These are phyloP conservation scores for Dictyostelium citrinum DNA, from an alignment of 78 protist species.

Conservation along the genomic window DNA sequence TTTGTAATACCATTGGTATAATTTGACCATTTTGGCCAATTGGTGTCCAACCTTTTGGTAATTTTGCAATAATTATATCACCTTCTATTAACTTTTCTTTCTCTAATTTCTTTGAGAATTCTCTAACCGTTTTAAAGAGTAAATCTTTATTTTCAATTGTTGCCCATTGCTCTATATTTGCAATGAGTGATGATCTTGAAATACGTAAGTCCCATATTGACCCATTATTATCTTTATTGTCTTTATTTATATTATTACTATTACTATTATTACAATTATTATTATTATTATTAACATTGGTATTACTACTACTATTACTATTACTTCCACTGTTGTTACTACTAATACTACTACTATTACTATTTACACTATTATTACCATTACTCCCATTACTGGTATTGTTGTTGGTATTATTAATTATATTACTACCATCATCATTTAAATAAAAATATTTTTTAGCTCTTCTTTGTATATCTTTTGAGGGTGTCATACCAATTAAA, in stretches of 20 bases:
- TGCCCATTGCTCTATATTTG: constrained; percentile 16
- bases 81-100: constrained; percentile 9
- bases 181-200: constrained; percentile 28
- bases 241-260: background rate
- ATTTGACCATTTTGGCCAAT: background rate
- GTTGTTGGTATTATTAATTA: background rate
- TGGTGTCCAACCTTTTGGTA: constrained; percentile 54
- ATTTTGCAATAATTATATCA: constrained; percentile 35
- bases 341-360: background rate
- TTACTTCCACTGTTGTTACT: background rate
- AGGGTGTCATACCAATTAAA: constrained; percentile 40
- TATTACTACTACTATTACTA: background rate
- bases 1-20: background rate
- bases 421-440: background rate
- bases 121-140: constrained; percentile 1
- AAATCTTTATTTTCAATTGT: constrained; percentile 24
- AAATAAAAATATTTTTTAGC: constrained; percentile 57
- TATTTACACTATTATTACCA: background rate
- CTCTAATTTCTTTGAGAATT: constrained; percentile 42
- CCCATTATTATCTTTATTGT: background rate
- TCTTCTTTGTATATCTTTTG: constrained; percentile 54
- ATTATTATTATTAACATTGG: background rate
- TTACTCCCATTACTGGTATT: too few relatives aligned
- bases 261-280: background rate
- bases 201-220: constrained; percentile 35